Base-by-base conservation (phyloP, 164 flowering plant genomes). In the Amborella trichopoda region DNA sequence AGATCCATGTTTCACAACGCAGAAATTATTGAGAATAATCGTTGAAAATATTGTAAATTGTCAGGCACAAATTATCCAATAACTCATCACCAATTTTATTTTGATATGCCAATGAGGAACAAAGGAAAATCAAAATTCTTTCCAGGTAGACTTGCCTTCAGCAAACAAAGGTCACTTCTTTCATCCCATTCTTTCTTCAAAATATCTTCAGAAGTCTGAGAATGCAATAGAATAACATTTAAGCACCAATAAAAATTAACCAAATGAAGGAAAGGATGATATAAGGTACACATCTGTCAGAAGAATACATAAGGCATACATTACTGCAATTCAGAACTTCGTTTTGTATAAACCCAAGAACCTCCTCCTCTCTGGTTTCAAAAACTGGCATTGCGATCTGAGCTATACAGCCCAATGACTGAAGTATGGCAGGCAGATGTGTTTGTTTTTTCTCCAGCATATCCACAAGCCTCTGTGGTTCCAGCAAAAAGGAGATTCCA, bases 351-450 rank as follows among this genome's bases (percentile, higher is more conserved):
- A 81, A 91, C 20, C 62, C 83, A 25, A 64, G 68, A 64, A 91
- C 71, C 64, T 91, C 96, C 44, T 49, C 71, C 69, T 91, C 99
- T 58, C 95, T 75, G 46, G 99, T 91, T 68, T 91, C 99, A 72
- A 84, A 91, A 52, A 91, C 82, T 16, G 96, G 76, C 90, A 81
- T 78, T 36, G 99, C 99, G 55, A 78, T 79, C 67, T 91, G 81
- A 3, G 96, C 99, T 53, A 91, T 84, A 60, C 99, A 91, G 20
- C 99, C 99, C 26, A 91, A 69, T 54, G 94, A 91, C 45, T 91
- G 99, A 8, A 91, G 69, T 25, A 91, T 79, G 47, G 96, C 81
- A 54, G 99, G 95, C 58, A 87, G 66, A 68, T 88, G 78, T n/a
- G n/a, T n/a, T 27, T 74, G 61, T 64, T 66, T 81, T 44, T 81